Conservation (phyloP, 345 rosid genomes). For the rapeseed (Brassica napus) region Da-Ae NC_063445.1:10166001-10166500, state of each 20-base stretch:
- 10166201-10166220: conserved; percentile 17
- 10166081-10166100: conserved; percentile 50
- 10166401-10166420: neutral
- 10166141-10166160: conserved; percentile 13
- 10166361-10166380: neutral
- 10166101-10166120: conserved; percentile 37
- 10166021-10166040: conserved; percentile 47
- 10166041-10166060: conserved; percentile 50
- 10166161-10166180: neutral
- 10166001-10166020: conserved; percentile 34
- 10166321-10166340: conserved; percentile 1
- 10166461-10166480: neutral
- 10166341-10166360: conserved; percentile 15
- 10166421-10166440: neutral
- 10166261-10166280: neutral
- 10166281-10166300: neutral
- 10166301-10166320: conserved; percentile 27
- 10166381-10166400: neutral
- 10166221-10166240: conserved; percentile 50
- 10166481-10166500: neutral
- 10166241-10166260: conserved; percentile 43
- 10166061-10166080: conserved; percentile 43
- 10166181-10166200: conserved; percentile 26
- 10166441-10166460: neutral
- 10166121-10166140: neutral